phyloP scores from a whole-genome alignment of 306 rosid genomes.

The Cucurbita pepo region DNA sequence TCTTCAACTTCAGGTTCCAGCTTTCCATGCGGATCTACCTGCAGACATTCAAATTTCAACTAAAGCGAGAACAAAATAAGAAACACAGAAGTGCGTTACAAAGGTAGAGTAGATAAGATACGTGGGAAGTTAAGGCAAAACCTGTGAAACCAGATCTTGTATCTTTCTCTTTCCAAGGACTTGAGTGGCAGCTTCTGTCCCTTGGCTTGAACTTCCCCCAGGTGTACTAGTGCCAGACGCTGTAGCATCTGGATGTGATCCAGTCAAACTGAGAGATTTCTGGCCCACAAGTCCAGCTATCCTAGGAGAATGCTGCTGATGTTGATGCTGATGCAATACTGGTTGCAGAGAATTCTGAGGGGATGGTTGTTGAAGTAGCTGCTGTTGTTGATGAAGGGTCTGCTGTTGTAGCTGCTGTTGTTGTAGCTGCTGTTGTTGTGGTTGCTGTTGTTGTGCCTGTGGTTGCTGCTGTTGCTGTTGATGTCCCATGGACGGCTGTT shows the following conservation, averaged over 20 bases:
- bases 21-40: constrained; percentile 82
- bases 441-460: constrained; percentile 25
- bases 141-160: constrained; percentile 97
- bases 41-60: constrained; percentile 13
- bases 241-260: constrained; percentile 97
- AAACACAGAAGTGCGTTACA: not conserved
- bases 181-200: constrained; percentile 94
- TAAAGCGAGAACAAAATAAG: not conserved
- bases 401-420: constrained; percentile 24
- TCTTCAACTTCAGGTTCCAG: constrained; percentile 86
- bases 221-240: constrained; percentile 94
- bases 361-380: constrained; percentile 35
- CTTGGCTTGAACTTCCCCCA: constrained; percentile 99
- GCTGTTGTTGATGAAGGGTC: constrained; percentile 36
- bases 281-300: constrained; percentile 65
- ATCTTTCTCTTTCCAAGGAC: constrained; percentile 98
- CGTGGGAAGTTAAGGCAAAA: constrained; percentile 10
- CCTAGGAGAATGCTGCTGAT: constrained; percentile 82
- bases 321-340: constrained; percentile 39
- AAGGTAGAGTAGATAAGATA: not conserved
- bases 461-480: constrained; percentile 31
- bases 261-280: constrained; percentile 88
- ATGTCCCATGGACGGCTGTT: constrained; percentile 57
- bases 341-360: constrained; percentile 63
- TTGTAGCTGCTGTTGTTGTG: constrained; percentile 28